Base-by-base conservation (phyloP, 768 basidiomycete genomes). In the Fomitopsis serialis region DNA sequence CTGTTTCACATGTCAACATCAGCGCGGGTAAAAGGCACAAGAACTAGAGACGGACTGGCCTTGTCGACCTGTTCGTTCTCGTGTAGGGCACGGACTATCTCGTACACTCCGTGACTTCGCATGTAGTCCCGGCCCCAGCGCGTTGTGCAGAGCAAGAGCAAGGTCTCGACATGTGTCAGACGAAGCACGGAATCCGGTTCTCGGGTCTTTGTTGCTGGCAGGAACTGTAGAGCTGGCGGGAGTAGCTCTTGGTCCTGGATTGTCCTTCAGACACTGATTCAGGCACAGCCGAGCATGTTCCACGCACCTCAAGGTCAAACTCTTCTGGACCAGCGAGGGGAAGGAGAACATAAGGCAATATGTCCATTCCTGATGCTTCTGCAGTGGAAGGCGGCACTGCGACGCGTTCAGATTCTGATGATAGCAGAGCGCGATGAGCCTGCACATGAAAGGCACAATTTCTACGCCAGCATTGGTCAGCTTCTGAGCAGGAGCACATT, bases 301-400 rank as follows among this genome's bases (percentile, higher is more conserved):
- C 13, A 29, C 75, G 50, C 59, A 91, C 92, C 56, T 98, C 95
- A 1, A 96, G 75, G 53, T 97, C 94, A 55, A 91, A 85, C 69
- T 98, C 97, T 68, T 98, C 97, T 1, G 93, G 88, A 6, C 96
- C 95, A 40, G 96, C 93, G 2, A 99, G 74, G 0, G 97, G 96
- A 0, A 95, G 79, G 2, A 99, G 77, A 11, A 99, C 75, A 63
- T 84, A 89, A 0, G 92, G 87, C 10, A 98, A 76, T 2, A 87
- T 80, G 68, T 93, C 87, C 34, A 98, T 82, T 4, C 94, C 93
- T 2, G 89, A 82, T 2, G 86, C 82, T 2, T 68, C 68, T 13
- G 63, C 61, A n/a, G 70, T 72, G 17, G 84, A 84, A 1, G 87
- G 82, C 3, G 80, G 77, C 5, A 87, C 75, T 13, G 79, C 60